phyloP scores from a whole-genome alignment of 371 early-diverging fungal genomes.

The Nematocida sp. region DNA sequence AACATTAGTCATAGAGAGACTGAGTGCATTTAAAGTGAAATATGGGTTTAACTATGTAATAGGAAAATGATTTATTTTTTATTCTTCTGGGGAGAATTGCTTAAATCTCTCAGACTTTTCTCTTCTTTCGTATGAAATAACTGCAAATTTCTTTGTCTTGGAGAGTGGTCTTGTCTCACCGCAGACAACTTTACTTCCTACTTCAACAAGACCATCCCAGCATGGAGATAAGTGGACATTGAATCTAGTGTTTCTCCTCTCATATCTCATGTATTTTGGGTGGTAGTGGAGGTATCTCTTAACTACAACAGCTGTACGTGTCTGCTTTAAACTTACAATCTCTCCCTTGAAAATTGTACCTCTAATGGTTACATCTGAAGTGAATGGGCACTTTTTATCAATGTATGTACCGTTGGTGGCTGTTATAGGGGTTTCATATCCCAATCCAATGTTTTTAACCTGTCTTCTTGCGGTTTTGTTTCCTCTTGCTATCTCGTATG shows the following conservation, averaged over 20 bases:
- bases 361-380: conserved; percentile 90
- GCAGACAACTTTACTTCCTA: conserved; percentile 88
- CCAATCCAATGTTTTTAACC: conserved; percentile 95
- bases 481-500: conserved; percentile 70
- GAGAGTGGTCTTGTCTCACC: conserved; percentile 72
- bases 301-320: conserved; percentile 91
- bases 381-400: conserved; percentile 99
- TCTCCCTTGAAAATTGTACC: conserved; percentile 93
- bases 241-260: conserved; percentile 99
- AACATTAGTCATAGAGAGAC: too few relatives aligned
- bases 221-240: conserved; percentile 94
- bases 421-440: conserved; percentile 96
- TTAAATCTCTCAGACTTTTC: conserved; percentile 35
- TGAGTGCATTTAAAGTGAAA: too few relatives aligned
- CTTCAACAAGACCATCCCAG: conserved; percentile 83
- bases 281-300: conserved; percentile 98
- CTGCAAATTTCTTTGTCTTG: conserved; percentile 70
- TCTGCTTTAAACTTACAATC: conserved; percentile 94
- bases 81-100: conserved; percentile 37
- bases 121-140: conserved; percentile 55
- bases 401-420: conserved; percentile 90
- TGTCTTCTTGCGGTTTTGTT: conserved; percentile 75
- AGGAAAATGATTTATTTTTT: not conserved
- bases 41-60: not conserved
- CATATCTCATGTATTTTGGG: conserved; percentile 99